Evolutionary conservation across 331 rosid genomes (phyloP).

Genomic region (Rosa hybrid): DNA sequence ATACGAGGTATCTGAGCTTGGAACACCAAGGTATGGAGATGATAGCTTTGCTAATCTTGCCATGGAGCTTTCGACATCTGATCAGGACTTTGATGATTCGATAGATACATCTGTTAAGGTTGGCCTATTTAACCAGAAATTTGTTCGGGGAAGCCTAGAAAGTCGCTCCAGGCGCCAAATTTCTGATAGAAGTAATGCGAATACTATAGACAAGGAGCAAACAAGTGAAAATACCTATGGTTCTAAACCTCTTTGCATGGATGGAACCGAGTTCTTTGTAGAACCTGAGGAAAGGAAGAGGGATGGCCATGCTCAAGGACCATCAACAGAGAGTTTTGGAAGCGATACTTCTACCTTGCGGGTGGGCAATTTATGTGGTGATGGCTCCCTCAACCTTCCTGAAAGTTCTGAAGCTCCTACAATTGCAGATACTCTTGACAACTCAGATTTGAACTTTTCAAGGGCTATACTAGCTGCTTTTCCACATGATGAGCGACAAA

Average conservation of each 20-base stretch:
- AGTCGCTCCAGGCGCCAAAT: constrained; percentile 31
- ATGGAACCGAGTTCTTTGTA: constrained; percentile 60
- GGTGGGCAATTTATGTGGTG: constrained; percentile 29
- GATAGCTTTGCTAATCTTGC: constrained; percentile 40
- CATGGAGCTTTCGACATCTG: constrained; percentile 38
- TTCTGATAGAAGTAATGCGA: constrained; percentile 15
- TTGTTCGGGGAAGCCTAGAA: constrained; percentile 28
- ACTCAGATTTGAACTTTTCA: constrained; percentile 26
- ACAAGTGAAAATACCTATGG: constrained; percentile 33
- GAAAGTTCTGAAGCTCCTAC: constrained; percentile 40
- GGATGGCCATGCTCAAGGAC: constrained; percentile 44
- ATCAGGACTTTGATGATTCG: constrained; percentile 38
- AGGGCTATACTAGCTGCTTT: constrained; percentile 43
- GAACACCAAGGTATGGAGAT: constrained; percentile 48
- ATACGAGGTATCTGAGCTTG: constrained; percentile 60
- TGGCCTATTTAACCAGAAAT: constrained; percentile 39
- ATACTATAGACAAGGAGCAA: constrained; percentile 30
- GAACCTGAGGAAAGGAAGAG: constrained; percentile 33
- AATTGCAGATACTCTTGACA: constrained; percentile 24
- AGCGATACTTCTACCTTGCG: constrained; percentile 25
- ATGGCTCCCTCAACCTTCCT: constrained; percentile 37
- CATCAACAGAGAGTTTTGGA: constrained; percentile 54
- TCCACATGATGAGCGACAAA: constrained; percentile 55
- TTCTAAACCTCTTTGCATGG: constrained; percentile 49
- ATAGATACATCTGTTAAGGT: constrained; percentile 28